Conservation (phyloP, 176 grass and related monocot genomes). For the Musa itinerans region DNA sequence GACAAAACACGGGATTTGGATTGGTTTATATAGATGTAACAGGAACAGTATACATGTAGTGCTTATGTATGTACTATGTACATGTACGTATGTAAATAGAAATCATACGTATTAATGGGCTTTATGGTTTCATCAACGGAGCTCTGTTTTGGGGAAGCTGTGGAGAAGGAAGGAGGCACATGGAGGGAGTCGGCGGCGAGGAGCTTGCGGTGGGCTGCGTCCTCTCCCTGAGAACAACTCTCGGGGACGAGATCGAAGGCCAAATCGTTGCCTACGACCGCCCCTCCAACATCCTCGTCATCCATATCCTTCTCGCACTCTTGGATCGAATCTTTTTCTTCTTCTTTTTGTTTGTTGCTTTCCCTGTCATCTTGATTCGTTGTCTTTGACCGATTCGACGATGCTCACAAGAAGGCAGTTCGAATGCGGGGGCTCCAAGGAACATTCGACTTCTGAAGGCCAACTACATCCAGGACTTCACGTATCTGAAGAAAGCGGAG, state of each 20-base stretch:
- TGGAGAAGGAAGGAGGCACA: not conserved
- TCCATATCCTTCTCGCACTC: conserved; percentile 74
- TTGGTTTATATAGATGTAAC: too few relatives aligned
- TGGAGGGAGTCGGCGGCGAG: conserved; percentile 48
- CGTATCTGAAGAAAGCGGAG: conserved; percentile 38
- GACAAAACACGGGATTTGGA: too few relatives aligned
- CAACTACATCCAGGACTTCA: conserved; percentile 84
- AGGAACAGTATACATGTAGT: too few relatives aligned
- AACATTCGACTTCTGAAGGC: conserved; percentile 82
- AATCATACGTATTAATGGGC: too few relatives aligned
- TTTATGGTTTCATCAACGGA: too few relatives aligned
- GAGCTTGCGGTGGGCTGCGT: conserved; percentile 76
- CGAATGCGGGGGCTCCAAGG: conserved; percentile 35
- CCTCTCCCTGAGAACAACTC: conserved; percentile 62
- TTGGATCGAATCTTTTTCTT: conserved; percentile 17
- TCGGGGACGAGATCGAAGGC: conserved; percentile 74
- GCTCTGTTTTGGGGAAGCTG: not conserved
- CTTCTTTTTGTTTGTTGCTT: conserved; percentile 6
- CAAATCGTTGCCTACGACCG: conserved; percentile 94
- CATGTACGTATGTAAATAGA: too few relatives aligned
- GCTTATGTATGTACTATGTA: too few relatives aligned
- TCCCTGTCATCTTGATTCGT: conserved; percentile 7
- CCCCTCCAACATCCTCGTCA: conserved; percentile 72
- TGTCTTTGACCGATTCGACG: conserved; percentile 7
- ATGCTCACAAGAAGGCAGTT: conserved; percentile 73